Percentiles rank a stretch among this genome's conserved stretches.
These are phyloP conservation scores for Whalleya microplaca DNA, from an alignment of 2,329 filamentous ascomycete species.

Conservation along the genomic window DNA sequence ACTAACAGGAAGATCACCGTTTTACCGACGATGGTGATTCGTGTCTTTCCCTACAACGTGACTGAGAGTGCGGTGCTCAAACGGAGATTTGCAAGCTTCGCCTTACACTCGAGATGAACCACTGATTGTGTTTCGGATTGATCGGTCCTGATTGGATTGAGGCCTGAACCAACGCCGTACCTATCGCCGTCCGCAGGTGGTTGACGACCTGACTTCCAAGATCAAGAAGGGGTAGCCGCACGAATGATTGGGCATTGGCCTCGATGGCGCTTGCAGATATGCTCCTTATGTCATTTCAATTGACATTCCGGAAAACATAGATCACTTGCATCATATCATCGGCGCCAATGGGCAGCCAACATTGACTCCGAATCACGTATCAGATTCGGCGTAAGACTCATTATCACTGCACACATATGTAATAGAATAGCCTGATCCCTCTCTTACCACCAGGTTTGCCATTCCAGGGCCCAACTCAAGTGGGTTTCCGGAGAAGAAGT, in stretches of 20 bases:
- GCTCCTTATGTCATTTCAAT: neutral
- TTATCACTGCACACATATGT: neutral
- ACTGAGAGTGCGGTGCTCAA: neutral
- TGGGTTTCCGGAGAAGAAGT: neutral
- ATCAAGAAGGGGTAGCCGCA: neutral
- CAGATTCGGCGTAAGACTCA: neutral
- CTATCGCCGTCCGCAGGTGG: neutral
- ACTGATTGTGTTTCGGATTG: neutral
- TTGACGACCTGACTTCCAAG: neutral
- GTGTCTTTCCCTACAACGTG: neutral
- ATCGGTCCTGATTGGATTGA: neutral
- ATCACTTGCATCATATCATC: neutral
- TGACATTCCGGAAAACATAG: neutral
- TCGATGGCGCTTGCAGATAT: neutral
- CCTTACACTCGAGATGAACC: neutral
- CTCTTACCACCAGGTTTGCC: neutral
- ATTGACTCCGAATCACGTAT: neutral
- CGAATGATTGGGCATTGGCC: neutral
- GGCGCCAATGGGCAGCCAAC: neutral
- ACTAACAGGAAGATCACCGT: neutral
- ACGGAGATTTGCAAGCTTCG: neutral
- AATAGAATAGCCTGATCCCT: neutral
- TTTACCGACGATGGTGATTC: neutral
- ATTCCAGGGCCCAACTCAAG: neutral
- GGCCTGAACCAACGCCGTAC: neutral